phyloP scores from a whole-genome alignment of 768 basidiomycete genomes.

The Auricularia sp. region DNA sequence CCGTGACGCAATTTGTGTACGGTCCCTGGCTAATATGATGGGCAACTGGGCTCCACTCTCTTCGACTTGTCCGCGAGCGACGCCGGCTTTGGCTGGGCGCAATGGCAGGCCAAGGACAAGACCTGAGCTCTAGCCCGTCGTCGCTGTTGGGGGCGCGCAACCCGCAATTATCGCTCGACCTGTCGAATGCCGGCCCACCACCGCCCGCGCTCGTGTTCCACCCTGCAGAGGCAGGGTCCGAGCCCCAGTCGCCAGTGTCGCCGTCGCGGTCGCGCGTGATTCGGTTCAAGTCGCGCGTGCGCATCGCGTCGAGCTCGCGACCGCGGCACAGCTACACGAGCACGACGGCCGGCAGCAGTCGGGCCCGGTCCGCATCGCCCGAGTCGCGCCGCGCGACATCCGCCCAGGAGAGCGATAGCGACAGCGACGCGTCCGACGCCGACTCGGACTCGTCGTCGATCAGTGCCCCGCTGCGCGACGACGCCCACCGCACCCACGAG shows the following conservation, averaged over 20 bases:
- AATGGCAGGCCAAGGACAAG: no score
- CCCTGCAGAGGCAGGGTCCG: not conserved
- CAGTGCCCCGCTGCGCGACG: conserved; percentile 61
- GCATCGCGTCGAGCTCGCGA: conserved; percentile 49
- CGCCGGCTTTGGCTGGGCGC: no score
- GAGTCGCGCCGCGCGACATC: conserved; percentile 15
- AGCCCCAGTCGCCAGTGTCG: not conserved
- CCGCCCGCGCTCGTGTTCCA: not conserved
- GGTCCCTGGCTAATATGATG: no score
- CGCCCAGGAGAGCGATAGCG: conserved; percentile 17
- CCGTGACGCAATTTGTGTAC: no score
- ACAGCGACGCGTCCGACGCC: conserved; percentile 22
- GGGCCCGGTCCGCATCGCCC: conserved; percentile 2
- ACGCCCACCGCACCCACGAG: conserved; percentile 32
- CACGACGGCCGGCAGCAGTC: conserved; percentile 17
- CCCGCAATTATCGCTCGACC: not conserved
- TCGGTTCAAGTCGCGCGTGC: conserved; percentile 65
- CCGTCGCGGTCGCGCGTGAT: conserved; percentile 24
- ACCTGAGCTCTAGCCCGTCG: no score
- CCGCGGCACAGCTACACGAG: conserved; percentile 14
- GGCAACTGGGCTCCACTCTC: no score
- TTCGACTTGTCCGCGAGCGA: no score
- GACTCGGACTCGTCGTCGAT: conserved; percentile 72
- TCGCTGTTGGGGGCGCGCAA: no score
- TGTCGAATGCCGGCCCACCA: not conserved